Percentiles rank a stretch among this genome's conserved stretches.
phyloP scores from a whole-genome alignment of 345 rosid species.

The Cardamine chenopodiifolia region DNA sequence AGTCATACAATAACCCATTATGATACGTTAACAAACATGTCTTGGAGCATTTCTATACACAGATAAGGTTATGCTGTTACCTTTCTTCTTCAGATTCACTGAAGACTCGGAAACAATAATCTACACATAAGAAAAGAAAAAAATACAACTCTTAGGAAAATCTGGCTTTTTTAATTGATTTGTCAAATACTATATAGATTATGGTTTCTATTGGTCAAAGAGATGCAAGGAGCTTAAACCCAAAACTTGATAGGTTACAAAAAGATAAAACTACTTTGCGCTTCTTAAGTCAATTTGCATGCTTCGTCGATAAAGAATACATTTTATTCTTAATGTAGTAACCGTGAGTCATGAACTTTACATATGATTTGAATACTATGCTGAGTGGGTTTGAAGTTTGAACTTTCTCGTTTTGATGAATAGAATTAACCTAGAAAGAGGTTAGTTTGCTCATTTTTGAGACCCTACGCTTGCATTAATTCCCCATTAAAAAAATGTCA shows the following conservation, averaged over 20 bases:
- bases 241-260: too few relatives aligned
- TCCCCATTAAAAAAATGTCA: background rate
- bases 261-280: background rate
- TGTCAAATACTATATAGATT: background rate
- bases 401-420: background rate
- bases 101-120: background rate
- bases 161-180: background rate
- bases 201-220: background rate
- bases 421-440: background rate
- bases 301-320: background rate
- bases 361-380: background rate
- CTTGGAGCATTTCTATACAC: background rate
- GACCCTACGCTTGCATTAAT: background rate
- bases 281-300: background rate
- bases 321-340: background rate
- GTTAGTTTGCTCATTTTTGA: background rate
- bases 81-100: background rate
- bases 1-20: background rate
- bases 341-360: background rate
- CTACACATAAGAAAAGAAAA: too few relatives aligned
- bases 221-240: background rate
- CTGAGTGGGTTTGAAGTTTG: background rate
- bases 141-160: background rate
- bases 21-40: background rate
- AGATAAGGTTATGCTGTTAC: constrained; percentile 5